Base-by-base conservation (phyloP, 192 early-diverging fungal species). In the Fimicolochytrium jonesii region DNA sequence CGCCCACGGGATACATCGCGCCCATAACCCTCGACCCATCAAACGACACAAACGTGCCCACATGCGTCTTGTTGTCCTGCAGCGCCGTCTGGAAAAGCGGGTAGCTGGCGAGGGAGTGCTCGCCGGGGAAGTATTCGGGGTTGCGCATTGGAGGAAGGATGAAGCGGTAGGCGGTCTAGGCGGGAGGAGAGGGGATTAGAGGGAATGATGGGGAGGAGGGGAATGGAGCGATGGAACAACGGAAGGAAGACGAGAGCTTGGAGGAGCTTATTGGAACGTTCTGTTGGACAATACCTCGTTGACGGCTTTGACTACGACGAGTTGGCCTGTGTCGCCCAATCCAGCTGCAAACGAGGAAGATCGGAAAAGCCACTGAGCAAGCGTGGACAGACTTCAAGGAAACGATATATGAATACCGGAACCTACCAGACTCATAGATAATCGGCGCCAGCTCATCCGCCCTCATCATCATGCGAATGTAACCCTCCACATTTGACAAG, bases 111-210 rank as follows among this genome's bases (percentile, higher is more conserved):
- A 44, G 23, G 11, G 25, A 52, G 39, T 42, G 10, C 9, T 4
- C 31, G 36, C 26, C n/a, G 22, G 13, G 20, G 6, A 56, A 64
- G 11, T 31, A 20, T 17, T 54, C 25, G 22, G 53, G 51, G 15
- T 58, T 47, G n/a, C 39, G 35, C 25, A 44, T 30, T 2, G 62
- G 52, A 15, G 62, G 62, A 10, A 64, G 15, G 15, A 64, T 42
- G 26, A 64, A 37, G 22, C 42, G 31, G 26, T 30, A 64, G 4
- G 45, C 15, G 26, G 53, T 22, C 56, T 45, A 23, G 23, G 11
- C 4, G 11, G 44, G 6, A 25, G 4, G 26, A n/a, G n/a, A n/a
- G n/a, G n/a, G 26, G 53, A 36, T 42, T 45, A 23, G 23, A 25
- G 7, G 11, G 44, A 26, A 25, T 3, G 26, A n/a, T n/a, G n/a